Evolutionary conservation across 768 basidiomycete species (phyloP), one percentile per base, ranked within the genome.

Genomic region (Boletus rubescentipes): DNA sequence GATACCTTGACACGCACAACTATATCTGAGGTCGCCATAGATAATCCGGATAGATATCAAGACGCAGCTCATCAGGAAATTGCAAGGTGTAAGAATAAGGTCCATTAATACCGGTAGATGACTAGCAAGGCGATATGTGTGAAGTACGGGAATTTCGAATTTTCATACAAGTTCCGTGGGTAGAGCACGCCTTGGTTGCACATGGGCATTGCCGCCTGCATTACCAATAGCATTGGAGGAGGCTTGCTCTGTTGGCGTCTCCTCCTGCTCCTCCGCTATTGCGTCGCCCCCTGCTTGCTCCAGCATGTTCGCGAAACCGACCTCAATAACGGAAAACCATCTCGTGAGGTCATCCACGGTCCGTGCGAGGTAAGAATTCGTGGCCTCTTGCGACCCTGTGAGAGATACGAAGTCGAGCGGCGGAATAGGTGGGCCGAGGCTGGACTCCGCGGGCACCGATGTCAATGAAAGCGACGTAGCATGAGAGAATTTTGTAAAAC

Each of bases 311-410:
- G 76, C 78, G 43, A 98, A 73, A 0, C 93, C 93, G 11, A 68
- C 72, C 63, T 93, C 89, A 1, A 95, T 80, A 0, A 85, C 77
- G 5, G 79, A 78, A 52, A 98, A 69, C 91, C 91, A 95, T 57
- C 80, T 77, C 3, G 80, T 77, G 34, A 98, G 79, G 63, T 89
- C 84, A 41, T 87, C 86, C 10, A 96, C 82, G 4, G 86, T 88
- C 40, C 76, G 72, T 40, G 83, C 84, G 44, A 98, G 78, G 65
- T 92, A 88, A 1, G 74, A 68, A 59, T 89, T 86, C 1, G 86
- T 83, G 32, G 75, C 78, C 10, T 84, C 85, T 26, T 74, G 73
- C 6, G 78, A 78, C 18, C 81, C 75, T 55, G 86, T 70, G 20
- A 82, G 67, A 23, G 76, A 70, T 6, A 70, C 70, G 55, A 93